Percentiles rank a stretch among this genome's conserved stretches.
These are phyloP conservation scores for Acanthamoeba sp. DNA, from an alignment of 208 protist species.

Conservation along the genomic window DNA sequence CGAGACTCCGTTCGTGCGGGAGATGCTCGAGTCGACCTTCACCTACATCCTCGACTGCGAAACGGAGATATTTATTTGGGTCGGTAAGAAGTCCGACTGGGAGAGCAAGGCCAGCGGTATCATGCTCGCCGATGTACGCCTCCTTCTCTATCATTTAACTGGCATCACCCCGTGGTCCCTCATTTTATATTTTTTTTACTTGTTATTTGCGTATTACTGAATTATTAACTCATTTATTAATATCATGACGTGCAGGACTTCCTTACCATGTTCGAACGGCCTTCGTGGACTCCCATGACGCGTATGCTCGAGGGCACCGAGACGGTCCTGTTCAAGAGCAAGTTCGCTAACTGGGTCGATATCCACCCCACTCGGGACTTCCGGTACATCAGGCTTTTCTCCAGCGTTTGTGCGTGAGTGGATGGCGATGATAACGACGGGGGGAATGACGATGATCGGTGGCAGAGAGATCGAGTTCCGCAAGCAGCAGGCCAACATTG, in stretches of 20 bases:
- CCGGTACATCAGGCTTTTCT: not conserved
- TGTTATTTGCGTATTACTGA: too few relatives aligned
- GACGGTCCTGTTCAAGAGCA: slow-evolving; percentile 74
- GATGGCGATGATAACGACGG: too few relatives aligned
- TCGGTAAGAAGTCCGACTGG: slow-evolving; percentile 78
- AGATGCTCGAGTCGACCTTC: slow-evolving; percentile 70
- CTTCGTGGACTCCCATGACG: slow-evolving; percentile 75
- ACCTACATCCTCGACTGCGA: slow-evolving; percentile 84
- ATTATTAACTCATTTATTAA: too few relatives aligned
- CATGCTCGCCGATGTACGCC: slow-evolving; percentile 68
- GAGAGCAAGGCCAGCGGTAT: slow-evolving; percentile 74
- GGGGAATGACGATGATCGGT: too few relatives aligned
- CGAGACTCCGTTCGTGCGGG: slow-evolving; percentile 32
- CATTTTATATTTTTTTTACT: too few relatives aligned
- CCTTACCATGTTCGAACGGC: slow-evolving; percentile 74
- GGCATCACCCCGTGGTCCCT: too few relatives aligned
- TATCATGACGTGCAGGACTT: too few relatives aligned
- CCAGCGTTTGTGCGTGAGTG: too few relatives aligned
- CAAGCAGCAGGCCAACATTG: slow-evolving; percentile 68
- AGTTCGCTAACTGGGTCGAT: slow-evolving; percentile 74
- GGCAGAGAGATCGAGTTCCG: slow-evolving; percentile 56
- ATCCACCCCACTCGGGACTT: slow-evolving; percentile 24
- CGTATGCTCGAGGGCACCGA: slow-evolving; percentile 70
- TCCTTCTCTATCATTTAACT: too few relatives aligned
- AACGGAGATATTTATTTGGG: slow-evolving; percentile 85